Conservation (phyloP, 352 stramenopile genomes). For the Saprolegnia parasitica region DNA sequence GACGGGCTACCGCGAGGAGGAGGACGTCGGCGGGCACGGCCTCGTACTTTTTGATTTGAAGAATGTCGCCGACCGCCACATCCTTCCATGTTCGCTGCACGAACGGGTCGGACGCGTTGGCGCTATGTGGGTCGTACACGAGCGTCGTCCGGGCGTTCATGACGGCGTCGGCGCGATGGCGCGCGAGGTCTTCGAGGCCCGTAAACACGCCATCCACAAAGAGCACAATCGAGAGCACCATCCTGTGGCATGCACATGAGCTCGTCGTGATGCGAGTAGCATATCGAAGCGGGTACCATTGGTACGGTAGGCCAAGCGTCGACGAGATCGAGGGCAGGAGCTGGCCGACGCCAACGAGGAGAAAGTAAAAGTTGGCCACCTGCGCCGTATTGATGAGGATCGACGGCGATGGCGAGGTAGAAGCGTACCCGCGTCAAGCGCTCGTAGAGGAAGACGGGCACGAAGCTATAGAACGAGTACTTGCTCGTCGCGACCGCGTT, state of each 20-base stretch:
- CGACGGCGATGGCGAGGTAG: neutral
- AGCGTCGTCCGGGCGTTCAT: conserved; percentile 69
- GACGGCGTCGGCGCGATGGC: conserved; percentile 69
- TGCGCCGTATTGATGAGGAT: neutral
- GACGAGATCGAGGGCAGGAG: conserved; percentile 84
- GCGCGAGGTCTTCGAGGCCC: conserved; percentile 75
- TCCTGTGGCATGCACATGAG: conserved; percentile 24
- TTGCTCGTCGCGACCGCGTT: conserved; percentile 82
- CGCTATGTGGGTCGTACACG: conserved; percentile 45
- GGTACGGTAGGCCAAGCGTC: conserved; percentile 75
- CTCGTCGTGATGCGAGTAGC: neutral
- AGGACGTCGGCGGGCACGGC: conserved; percentile 75
- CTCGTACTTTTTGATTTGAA: conserved; percentile 87
- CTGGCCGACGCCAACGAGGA: conserved; percentile 81
- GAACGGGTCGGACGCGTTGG: conserved; percentile 38
- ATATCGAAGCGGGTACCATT: conserved; percentile 40
- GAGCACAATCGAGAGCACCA: conserved; percentile 77
- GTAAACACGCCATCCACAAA: conserved; percentile 81
- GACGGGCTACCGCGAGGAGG: conserved; percentile 48
- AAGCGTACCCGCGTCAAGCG: conserved; percentile 58
- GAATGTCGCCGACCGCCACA: conserved; percentile 70
- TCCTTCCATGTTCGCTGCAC: conserved; percentile 50
- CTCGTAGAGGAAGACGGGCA: conserved; percentile 80
- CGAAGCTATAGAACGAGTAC: conserved; percentile 85
- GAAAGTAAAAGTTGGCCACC: conserved; percentile 87